Evolutionary conservation across 2,329 filamentous ascomycete genomes (phyloP).

Genomic region (Apiospora malaysiana): DNA sequence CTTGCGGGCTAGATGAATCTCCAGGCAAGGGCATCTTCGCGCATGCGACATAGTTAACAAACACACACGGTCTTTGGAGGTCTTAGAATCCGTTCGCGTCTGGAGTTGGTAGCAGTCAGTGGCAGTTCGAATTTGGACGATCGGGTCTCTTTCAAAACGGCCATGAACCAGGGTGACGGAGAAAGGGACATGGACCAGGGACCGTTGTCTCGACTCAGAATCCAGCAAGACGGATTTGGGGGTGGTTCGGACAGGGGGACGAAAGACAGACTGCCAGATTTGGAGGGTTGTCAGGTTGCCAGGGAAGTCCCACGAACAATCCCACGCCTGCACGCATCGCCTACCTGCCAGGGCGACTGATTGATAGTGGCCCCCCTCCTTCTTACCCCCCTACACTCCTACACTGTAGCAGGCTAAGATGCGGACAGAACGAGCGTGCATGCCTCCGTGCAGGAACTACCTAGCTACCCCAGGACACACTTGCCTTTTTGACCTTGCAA

Average conservation of each 20-base stretch:
- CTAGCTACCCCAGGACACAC: slow-evolving; percentile 4
- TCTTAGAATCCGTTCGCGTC: slow-evolving; percentile 3
- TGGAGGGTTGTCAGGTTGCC: background rate
- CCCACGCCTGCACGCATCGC: background rate
- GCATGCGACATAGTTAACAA: background rate
- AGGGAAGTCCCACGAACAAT: slow-evolving; percentile 18
- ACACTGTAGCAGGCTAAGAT: slow-evolving; percentile 1
- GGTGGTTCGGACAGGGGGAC: background rate
- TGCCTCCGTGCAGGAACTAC: slow-evolving; percentile 16
- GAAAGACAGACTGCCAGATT: background rate
- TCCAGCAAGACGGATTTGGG: slow-evolving; percentile 15
- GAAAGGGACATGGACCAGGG: slow-evolving; percentile 13
- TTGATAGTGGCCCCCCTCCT: background rate
- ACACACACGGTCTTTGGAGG: background rate
- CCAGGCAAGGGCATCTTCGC: background rate
- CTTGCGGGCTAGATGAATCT: background rate
- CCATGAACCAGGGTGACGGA: slow-evolving; percentile 13
- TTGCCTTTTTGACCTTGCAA: slow-evolving; percentile 9
- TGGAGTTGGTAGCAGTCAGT: slow-evolving; percentile 12
- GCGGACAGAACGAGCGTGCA: background rate
- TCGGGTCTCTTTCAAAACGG: slow-evolving; percentile 20
- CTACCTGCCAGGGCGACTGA: slow-evolving; percentile 1
- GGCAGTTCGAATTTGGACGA: slow-evolving; percentile 10
- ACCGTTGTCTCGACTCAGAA: slow-evolving; percentile 16
- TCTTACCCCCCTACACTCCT: background rate